Conservation (phyloP, 2,329 filamentous ascomycete genomes). For the Claviceps quebecensis region DNA sequence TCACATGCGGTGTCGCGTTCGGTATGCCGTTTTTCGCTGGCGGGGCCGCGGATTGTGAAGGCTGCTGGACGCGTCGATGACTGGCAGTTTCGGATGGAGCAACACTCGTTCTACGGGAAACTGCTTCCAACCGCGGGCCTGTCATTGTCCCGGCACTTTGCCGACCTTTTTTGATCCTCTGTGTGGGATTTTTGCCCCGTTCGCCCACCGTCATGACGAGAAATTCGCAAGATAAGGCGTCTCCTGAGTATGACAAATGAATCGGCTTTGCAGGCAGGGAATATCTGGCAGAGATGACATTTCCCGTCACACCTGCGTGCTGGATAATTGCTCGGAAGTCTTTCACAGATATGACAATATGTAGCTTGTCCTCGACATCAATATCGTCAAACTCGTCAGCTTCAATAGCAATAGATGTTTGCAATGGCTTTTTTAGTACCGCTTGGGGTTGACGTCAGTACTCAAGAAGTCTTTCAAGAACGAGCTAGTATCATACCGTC, state of each 20-base stretch:
- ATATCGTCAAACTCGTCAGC: slow-evolving; percentile 66
- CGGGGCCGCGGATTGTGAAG: slow-evolving; percentile 2
- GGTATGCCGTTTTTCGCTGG: slow-evolving; percentile 5
- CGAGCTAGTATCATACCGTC: slow-evolving; percentile 19
- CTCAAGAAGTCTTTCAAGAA: not conserved
- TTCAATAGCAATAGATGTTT: slow-evolving; percentile 66
- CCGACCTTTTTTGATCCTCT: slow-evolving; percentile 32
- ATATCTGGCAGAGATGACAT: slow-evolving; percentile 53
- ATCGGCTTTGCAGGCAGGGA: slow-evolving; percentile 58
- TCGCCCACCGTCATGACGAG: slow-evolving; percentile 74
- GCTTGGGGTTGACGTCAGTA: slow-evolving; percentile 28
- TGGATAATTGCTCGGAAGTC: slow-evolving; percentile 69
- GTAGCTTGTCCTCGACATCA: slow-evolving; percentile 57
- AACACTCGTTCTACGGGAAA: slow-evolving; percentile 29
- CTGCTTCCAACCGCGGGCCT: slow-evolving; percentile 32
- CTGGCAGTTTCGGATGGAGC: slow-evolving; percentile 21
- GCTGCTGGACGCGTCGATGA: slow-evolving; percentile 10
- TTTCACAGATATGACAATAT: slow-evolving; percentile 70
- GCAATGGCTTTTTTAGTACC: slow-evolving; percentile 64
- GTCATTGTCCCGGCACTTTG: slow-evolving; percentile 22
- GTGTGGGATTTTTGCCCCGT: slow-evolving; percentile 32
- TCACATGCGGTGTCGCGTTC: slow-evolving; percentile 20
- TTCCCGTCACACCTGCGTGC: slow-evolving; percentile 56
- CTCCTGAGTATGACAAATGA: slow-evolving; percentile 55
- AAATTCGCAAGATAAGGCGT: slow-evolving; percentile 60